A percentile compares a stretch with the other conserved stretches of the same genome.
Evolutionary conservation across 2,329 filamentous ascomycete genomes (phyloP).

Genomic region (Diplodia scrobiculata): DNA sequence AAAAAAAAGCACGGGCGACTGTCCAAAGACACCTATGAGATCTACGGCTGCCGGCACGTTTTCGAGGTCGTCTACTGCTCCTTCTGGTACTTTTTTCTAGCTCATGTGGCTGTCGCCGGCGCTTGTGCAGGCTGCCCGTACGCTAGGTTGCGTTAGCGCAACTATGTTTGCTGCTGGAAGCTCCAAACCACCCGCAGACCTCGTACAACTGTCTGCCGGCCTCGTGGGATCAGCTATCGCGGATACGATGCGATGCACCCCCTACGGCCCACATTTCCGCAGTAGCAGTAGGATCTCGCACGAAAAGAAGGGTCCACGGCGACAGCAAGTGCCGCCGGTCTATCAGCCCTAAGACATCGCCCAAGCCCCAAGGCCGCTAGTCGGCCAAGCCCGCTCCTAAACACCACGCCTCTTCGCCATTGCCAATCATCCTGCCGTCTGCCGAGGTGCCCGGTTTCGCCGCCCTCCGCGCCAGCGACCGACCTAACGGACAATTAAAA

Average conservation of each 20-base stretch:
- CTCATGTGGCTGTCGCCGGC: constrained; percentile 1
- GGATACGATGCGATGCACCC: constrained; percentile 10
- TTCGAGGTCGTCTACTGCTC: neutral
- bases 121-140: neutral
- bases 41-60: neutral
- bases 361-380: neutral
- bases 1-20: constrained; percentile 1
- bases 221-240: constrained; percentile 25
- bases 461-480: neutral
- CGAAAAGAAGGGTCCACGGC: constrained; percentile 10
- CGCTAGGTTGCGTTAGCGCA: neutral
- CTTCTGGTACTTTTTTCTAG: neutral
- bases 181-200: neutral
- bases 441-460: neutral
- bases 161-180: neutral
- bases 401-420: neutral
- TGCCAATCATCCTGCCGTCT: neutral
- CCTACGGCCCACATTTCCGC: neutral
- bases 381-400: constrained; percentile 1
- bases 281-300: constrained; percentile 1
- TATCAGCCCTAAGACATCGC: neutral
- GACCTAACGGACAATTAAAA: neutral
- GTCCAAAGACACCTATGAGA: neutral
- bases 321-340: neutral
- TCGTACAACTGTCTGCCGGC: neutral